Base-by-base conservation (phyloP, 2,329 filamentous ascomycete genomes). In the Aspergillus viridinutans region DNA sequence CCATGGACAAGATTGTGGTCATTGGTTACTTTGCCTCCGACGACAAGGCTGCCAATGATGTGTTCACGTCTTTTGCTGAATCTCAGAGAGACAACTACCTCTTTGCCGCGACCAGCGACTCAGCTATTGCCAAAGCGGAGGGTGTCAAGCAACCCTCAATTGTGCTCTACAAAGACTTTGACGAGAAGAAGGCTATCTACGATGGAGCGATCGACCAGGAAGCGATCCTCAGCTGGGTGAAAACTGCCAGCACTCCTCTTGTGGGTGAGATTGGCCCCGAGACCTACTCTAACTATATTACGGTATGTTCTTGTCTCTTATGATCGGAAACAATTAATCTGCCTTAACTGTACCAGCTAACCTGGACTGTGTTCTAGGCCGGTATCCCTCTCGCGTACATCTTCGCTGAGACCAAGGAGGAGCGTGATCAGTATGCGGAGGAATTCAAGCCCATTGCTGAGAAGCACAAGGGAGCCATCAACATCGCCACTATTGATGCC, bases 401-500 rank as follows among this genome's bases (percentile, higher is more conserved):
- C 80, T 97, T 99, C 78, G 88, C 93, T 63, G 92, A 97, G 81
- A 92, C 90, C 49, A 74, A 84, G 28, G 93, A 97, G 80, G 92
- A 96, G 84, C 92, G 94, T 69, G 85, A 88, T 72, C 80, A 86
- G 71, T 86, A 96, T 65, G 81, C 88, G 66, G 85, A 88, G 64
- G 81, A 85, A 61, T 83, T 99, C 71, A 96, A 92, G 83, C 83
- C 90, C 64, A 77, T 99, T 65, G 94, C 94, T 60, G 85, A 95
- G 81, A 89, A 93, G 81, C 86, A 92, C 83, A 93, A 92, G 80
- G 93, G 94, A 78, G 87, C 86, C 76, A 85, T 99, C 82, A 97
- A 96, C 88, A 95, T 99, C 75, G 94, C 92, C 64, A 97, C 92
- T 71, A 97, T 99, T 69, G 94, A 99, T 73, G 92, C 94, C 66